Evolutionary conservation across 352 stramenopile species (phyloP).

Genomic region (Globisporangium uncinulatum): DNA sequence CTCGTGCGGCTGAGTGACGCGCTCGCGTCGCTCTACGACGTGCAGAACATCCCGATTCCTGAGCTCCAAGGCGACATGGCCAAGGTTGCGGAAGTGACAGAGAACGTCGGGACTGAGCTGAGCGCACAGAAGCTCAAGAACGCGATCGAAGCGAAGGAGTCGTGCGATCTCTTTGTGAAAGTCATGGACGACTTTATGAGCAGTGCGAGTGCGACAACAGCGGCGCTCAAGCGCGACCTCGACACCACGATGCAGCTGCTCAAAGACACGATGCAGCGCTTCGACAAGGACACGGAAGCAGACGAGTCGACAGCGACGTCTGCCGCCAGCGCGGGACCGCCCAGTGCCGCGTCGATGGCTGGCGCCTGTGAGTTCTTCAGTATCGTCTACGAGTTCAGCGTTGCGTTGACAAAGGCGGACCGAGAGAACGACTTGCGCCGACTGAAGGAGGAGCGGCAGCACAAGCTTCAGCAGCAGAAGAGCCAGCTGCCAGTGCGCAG

Average conservation of each 20-base stretch:
- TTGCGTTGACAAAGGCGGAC: slow-evolving; percentile 66
- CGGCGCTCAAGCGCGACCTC: slow-evolving; percentile 37
- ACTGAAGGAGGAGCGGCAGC: slow-evolving; percentile 52
- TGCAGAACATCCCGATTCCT: slow-evolving; percentile 72
- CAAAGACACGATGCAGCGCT: slow-evolving; percentile 55
- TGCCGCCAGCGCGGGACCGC: slow-evolving; percentile 5
- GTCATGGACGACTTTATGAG: slow-evolving; percentile 64
- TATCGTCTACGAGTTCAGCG: slow-evolving; percentile 75
- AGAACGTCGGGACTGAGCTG: slow-evolving; percentile 58
- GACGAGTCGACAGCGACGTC: slow-evolving; percentile 8
- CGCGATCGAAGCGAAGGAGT: slow-evolving; percentile 62
- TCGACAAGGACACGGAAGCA: slow-evolving; percentile 39
- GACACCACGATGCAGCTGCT: slow-evolving; percentile 41
- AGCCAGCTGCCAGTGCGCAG: slow-evolving; percentile 28
- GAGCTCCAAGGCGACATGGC: slow-evolving; percentile 71
- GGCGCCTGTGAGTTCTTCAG: slow-evolving; percentile 62
- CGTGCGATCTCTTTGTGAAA: slow-evolving; percentile 51
- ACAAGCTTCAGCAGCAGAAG: slow-evolving; percentile 51
- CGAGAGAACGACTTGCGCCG: slow-evolving; percentile 73
- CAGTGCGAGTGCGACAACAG: slow-evolving; percentile 22
- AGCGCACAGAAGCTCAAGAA: slow-evolving; percentile 71
- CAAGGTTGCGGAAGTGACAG: slow-evolving; percentile 51
- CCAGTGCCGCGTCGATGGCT: slow-evolving; percentile 25
- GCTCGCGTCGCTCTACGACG: slow-evolving; percentile 59
- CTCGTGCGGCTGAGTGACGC: slow-evolving; percentile 53